A percentile compares a stretch with the other conserved stretches of the same genome.
phyloP scores from a whole-genome alignment of 2,329 filamentous ascomycete species.

The Pyrenochaeta sp. region DNA sequence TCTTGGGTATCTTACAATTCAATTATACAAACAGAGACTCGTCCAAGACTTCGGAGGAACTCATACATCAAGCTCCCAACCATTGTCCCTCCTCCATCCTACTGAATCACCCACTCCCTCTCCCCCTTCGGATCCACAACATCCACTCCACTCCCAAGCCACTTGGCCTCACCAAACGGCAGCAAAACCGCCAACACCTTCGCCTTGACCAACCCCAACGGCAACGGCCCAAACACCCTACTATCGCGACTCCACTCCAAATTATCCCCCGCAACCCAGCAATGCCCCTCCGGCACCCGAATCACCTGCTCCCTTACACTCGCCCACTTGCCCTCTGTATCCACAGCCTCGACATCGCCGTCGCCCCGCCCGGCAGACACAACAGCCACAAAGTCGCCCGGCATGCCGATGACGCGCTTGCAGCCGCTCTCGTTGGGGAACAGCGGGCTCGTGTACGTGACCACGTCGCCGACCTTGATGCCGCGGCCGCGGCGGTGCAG shows the following conservation, averaged over 20 bases:
- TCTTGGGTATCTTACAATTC: too few relatives aligned
- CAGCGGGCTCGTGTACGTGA: conserved; percentile 79
- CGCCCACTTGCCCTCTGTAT: conserved; percentile 34
- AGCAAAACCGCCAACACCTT: conserved; percentile 69
- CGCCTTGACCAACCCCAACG: conserved; percentile 81
- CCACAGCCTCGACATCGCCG: conserved; percentile 30
- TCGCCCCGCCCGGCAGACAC: conserved; percentile 62
- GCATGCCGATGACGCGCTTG: conserved; percentile 73
- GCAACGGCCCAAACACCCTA: conserved; percentile 83
- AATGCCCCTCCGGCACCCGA: conserved; percentile 88
- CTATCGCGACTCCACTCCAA: conserved; percentile 84
- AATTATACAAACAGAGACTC: too few relatives aligned
- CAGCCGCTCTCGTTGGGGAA: conserved; percentile 65
- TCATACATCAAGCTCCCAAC: neutral
- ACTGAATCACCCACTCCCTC: conserved; percentile 15
- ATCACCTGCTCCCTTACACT: conserved; percentile 61
- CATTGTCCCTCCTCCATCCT: neutral
- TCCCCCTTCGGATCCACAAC: conserved; percentile 17
- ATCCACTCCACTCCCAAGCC: conserved; percentile 28
- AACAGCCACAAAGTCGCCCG: conserved; percentile 73
- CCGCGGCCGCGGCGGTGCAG: conserved; percentile 62
- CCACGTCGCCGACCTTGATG: conserved; percentile 80
- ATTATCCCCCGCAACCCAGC: conserved; percentile 91
- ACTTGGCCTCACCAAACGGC: conserved; percentile 33
- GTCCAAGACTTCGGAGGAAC: too few relatives aligned